Evolutionary conservation across 306 rosid genomes (phyloP).

Genomic region (Cucumis melo): DNA sequence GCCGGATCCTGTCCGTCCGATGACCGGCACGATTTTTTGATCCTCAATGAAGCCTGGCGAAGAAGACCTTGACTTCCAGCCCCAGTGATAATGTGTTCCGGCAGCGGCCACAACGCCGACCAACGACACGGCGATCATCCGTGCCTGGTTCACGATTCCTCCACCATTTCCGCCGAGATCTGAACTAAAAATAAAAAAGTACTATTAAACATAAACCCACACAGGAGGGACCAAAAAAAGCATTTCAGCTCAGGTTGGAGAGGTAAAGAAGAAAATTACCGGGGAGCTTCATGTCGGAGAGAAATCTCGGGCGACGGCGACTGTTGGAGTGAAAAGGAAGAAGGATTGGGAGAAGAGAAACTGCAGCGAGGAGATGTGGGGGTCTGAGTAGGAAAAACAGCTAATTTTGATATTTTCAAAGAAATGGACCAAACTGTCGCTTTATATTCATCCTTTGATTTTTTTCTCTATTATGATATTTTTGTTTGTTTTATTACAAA

Average conservation of each 20-base stretch:
- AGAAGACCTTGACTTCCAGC: neutral
- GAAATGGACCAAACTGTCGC: too few relatives aligned
- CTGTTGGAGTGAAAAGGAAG: neutral
- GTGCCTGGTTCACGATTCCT: neutral
- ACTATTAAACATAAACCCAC: neutral
- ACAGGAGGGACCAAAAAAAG: neutral
- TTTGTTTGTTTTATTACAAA: too few relatives aligned
- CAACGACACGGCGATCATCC: conserved; percentile 12
- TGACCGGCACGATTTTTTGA: conserved; percentile 19
- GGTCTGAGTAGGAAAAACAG: too few relatives aligned
- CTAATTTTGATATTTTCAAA: too few relatives aligned
- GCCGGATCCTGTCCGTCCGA: conserved; percentile 37
- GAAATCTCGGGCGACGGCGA: neutral
- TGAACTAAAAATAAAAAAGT: neutral
- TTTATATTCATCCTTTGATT: too few relatives aligned
- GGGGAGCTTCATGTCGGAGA: neutral
- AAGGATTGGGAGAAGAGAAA: neutral
- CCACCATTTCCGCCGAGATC: neutral
- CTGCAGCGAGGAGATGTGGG: too few relatives aligned
- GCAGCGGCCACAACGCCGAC: conserved; percentile 29
- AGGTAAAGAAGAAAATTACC: neutral
- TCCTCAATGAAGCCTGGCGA: neutral
- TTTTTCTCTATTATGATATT: too few relatives aligned
- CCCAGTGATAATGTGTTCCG: conserved; percentile 1
- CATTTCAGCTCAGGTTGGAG: neutral